A percentile compares a stretch with the other conserved stretches of the same genome.
phyloP scores from a whole-genome alignment of 495 filamentous ascomycete species.

The Aspergillus homomorphus region DNA sequence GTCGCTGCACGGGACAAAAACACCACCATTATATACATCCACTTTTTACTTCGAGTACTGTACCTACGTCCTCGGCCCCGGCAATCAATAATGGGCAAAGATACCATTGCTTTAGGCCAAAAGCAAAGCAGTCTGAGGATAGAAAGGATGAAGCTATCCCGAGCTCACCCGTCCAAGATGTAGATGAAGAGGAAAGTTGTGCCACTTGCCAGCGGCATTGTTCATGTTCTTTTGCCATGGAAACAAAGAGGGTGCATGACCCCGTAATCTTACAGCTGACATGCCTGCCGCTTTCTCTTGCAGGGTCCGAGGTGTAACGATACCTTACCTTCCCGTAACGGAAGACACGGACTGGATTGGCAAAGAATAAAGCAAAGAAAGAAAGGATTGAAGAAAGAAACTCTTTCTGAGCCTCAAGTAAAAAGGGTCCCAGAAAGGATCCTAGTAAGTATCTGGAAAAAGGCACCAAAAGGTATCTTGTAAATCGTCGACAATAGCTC shows the following conservation, averaged over 20 bases:
- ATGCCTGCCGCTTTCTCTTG: background rate
- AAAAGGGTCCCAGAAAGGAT: background rate
- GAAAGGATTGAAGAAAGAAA: background rate
- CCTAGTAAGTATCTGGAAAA: background rate
- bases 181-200: background rate
- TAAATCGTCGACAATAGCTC: background rate
- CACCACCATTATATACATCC: too few relatives aligned
- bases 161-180: background rate
- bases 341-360: background rate
- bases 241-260: slow-evolving; percentile 7
- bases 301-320: background rate
- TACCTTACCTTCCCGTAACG: background rate
- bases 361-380: background rate
- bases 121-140: too few relatives aligned
- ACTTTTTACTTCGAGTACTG: too few relatives aligned
- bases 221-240: slow-evolving; percentile 10
- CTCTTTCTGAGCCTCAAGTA: background rate
- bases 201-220: background rate
- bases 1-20: too few relatives aligned
- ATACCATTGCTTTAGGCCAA: too few relatives aligned
- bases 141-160: too few relatives aligned
- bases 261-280: slow-evolving; percentile 2
- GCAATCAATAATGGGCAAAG: too few relatives aligned
- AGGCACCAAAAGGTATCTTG: background rate
- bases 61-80: too few relatives aligned